Conservation (phyloP, 2,329 filamentous ascomycete genomes). For the Alternaria ethzedia region DNA sequence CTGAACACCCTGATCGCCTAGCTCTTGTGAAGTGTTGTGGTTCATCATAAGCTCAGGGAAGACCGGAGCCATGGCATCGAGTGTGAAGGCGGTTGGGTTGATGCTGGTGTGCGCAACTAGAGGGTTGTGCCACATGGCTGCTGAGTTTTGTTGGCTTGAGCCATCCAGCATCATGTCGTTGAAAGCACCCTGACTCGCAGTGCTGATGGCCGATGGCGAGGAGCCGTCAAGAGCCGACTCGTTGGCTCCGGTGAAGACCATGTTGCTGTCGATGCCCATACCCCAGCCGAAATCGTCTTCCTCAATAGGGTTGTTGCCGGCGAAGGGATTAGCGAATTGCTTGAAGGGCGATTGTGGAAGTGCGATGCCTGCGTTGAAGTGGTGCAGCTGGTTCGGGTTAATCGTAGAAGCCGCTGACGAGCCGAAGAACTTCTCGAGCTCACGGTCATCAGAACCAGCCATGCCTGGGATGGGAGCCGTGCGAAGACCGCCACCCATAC, state of each 20-base stretch:
- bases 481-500: constrained; percentile 71
- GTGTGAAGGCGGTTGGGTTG: constrained; percentile 69
- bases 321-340: constrained; percentile 58
- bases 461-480: constrained; percentile 68
- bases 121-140: constrained; percentile 48
- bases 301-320: constrained; percentile 65
- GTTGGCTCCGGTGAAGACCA: constrained; percentile 59
- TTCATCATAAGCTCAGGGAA: constrained; percentile 73
- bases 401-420: constrained; percentile 62
- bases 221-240: constrained; percentile 90
- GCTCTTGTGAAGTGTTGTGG: constrained; percentile 78
- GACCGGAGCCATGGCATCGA: constrained; percentile 75
- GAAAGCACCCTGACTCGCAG: constrained; percentile 87
- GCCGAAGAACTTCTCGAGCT: constrained; percentile 75
- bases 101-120: constrained; percentile 73
- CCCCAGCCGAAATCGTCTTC: constrained; percentile 88
- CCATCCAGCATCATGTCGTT: constrained; percentile 93
- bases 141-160: constrained; percentile 49
- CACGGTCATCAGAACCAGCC: constrained; percentile 65
- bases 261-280: constrained; percentile 78
- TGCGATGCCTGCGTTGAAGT: constrained; percentile 80
- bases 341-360: constrained; percentile 59
- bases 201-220: constrained; percentile 94
- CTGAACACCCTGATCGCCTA: constrained; percentile 71
- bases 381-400: constrained; percentile 76